Percentiles rank a stretch among this genome's conserved stretches.
Evolutionary conservation across 768 basidiomycete genomes (phyloP).

Genomic region (Asterophora lycoperdoides): DNA sequence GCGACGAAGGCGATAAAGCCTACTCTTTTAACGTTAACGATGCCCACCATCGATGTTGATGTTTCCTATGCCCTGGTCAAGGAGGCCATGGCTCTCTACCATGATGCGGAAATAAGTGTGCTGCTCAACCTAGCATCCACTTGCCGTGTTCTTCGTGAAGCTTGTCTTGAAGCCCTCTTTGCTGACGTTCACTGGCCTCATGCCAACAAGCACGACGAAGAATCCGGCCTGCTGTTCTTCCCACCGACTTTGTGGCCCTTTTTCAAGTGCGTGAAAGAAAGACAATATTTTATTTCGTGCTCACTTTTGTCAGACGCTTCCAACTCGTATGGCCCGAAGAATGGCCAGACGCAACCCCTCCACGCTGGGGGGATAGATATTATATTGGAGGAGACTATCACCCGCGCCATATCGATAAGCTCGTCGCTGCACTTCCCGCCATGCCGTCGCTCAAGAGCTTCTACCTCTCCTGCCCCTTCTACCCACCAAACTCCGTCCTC

Average conservation of each 20-base stretch:
- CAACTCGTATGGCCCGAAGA: conserved; percentile 41
- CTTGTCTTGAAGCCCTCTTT: conserved; percentile 31
- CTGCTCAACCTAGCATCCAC: conserved; percentile 24
- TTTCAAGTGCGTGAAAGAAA: conserved; percentile 28
- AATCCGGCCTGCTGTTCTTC: conserved; percentile 34
- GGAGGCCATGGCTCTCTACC: conserved; percentile 16
- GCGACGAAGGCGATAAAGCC: background rate
- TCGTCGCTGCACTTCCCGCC: conserved; percentile 32
- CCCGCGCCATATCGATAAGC: conserved; percentile 33
- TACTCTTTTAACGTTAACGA: conserved; percentile 2
- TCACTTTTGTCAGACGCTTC: conserved; percentile 26
- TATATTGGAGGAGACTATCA: conserved; percentile 30
- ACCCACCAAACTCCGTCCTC: conserved; percentile 33
- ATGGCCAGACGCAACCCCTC: conserved; percentile 38
- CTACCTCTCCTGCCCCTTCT: conserved; percentile 36
- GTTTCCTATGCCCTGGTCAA: conserved; percentile 23
- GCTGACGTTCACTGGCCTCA: conserved; percentile 38
- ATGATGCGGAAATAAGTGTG: conserved; percentile 12
- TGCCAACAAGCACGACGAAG: conserved; percentile 31
- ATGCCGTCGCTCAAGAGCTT: conserved; percentile 33
- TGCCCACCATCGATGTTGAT: conserved; percentile 20
- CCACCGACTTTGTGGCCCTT: conserved; percentile 34
- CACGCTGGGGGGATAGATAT: conserved; percentile 35
- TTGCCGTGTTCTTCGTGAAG: conserved; percentile 23
- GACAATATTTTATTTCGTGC: background rate